Evolutionary conservation across 2,329 filamentous ascomycete species (phyloP).

Genomic region (Drechslerella dactyloides): DNA sequence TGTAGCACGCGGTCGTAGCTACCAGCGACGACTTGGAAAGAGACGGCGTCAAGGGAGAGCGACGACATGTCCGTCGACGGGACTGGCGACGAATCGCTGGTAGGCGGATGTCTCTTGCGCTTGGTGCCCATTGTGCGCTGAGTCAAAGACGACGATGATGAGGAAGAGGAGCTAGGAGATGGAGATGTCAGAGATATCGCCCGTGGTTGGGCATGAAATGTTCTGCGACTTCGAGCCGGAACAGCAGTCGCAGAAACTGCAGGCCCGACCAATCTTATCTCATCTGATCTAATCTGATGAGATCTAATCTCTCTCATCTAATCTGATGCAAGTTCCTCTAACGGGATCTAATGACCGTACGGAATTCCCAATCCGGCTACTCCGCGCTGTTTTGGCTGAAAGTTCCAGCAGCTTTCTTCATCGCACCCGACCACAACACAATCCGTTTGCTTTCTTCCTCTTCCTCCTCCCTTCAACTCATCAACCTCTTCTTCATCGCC

Average conservation of each 20-base stretch:
- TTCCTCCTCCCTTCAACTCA: conserved; percentile 1
- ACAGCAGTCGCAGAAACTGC: not conserved
- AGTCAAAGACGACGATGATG: not conserved
- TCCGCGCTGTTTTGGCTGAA: too few relatives aligned
- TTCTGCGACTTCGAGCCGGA: too few relatives aligned
- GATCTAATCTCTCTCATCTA: conserved; percentile 17
- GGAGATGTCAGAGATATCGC: not conserved
- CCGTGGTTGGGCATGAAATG: too few relatives aligned
- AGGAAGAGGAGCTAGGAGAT: not conserved
- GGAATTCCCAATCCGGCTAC: not conserved
- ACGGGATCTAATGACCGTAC: too few relatives aligned
- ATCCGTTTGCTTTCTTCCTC: conserved; percentile 8
- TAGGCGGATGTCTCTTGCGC: conserved; percentile 25
- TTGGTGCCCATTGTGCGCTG: conserved; percentile 32
- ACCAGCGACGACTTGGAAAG: conserved; percentile 83
- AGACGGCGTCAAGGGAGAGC: conserved; percentile 17
- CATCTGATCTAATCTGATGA: not conserved
- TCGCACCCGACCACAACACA: conserved; percentile 46
- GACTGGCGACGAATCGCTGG: conserved; percentile 4
- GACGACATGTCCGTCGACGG: conserved; percentile 19
- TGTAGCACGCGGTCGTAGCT: conserved; percentile 95
- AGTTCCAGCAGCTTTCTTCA: conserved; percentile 18
- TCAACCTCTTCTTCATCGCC: conserved; percentile 7
- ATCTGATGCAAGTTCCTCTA: too few relatives aligned
- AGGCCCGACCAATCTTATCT: conserved; percentile 10